phyloP scores from a whole-genome alignment of 306 rosid genomes.

The Acacia confusa region DNA sequence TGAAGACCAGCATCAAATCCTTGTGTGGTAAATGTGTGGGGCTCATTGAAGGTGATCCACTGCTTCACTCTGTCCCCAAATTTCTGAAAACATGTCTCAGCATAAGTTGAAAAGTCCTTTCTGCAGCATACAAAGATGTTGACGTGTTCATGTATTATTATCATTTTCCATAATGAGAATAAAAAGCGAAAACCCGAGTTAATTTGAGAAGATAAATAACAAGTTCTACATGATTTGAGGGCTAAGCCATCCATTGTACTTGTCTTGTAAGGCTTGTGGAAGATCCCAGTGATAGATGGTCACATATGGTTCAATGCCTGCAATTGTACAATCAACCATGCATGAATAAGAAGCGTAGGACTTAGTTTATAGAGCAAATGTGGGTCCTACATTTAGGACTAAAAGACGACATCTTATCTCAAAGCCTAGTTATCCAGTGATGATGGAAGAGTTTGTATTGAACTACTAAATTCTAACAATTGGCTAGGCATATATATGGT shows the following conservation, averaged over 20 bases:
- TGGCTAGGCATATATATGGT: background rate
- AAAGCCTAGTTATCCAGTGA: too few species aligned
- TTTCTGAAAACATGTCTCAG: slow-evolving; percentile 80
- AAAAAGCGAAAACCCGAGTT: slow-evolving; percentile 5
- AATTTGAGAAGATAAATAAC: background rate
- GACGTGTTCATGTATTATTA: background rate
- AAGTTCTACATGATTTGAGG: slow-evolving; percentile 61
- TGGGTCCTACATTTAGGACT: too few species aligned
- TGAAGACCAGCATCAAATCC: slow-evolving; percentile 87
- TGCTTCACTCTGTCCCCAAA: slow-evolving; percentile 96
- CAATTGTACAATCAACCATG: slow-evolving; percentile 20
- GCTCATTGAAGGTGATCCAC: slow-evolving; percentile 97
- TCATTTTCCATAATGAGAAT: slow-evolving; percentile 2
- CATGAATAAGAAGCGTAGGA: background rate
- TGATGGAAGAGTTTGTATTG: background rate
- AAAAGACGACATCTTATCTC: too few species aligned
- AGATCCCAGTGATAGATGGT: slow-evolving; percentile 97
- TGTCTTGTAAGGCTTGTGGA: slow-evolving; percentile 88
- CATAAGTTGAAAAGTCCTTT: slow-evolving; percentile 70
- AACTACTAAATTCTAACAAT: background rate
- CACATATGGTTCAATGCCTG: slow-evolving; percentile 87
- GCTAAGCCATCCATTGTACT: slow-evolving; percentile 84
- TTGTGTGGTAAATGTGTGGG: slow-evolving; percentile 75
- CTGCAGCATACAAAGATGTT: slow-evolving; percentile 38
- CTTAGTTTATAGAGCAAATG: too few species aligned